Conservation (phyloP, 306 rosid genomes). For the Arachis stenosperma region DNA sequence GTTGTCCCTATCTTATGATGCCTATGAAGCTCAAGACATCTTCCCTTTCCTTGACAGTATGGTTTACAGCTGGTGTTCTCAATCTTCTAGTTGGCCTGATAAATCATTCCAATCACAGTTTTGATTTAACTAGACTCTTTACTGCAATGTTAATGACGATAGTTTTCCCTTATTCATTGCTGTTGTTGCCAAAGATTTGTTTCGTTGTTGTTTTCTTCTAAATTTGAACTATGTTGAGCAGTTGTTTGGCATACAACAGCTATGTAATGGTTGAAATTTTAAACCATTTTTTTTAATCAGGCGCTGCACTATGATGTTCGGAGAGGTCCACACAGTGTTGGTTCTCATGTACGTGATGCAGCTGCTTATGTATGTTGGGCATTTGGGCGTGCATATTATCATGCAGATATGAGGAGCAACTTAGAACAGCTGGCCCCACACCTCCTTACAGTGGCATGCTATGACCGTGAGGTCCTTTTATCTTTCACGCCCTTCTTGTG, state of each 20-base stretch:
- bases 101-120: constrained; percentile 9
- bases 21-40: constrained; percentile 19
- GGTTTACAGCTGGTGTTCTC: constrained; percentile 6
- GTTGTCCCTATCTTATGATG: constrained; percentile 18
- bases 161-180: neutral
- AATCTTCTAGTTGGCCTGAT: constrained; percentile 16
- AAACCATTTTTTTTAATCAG: constrained; percentile 47
- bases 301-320: constrained; percentile 96
- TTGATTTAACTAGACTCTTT: constrained; percentile 15
- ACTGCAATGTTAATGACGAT: constrained; percentile 1
- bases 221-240: constrained; percentile 31
- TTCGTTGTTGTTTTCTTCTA: neutral
- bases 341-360: constrained; percentile 98
- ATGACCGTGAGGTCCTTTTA: constrained; percentile 86
- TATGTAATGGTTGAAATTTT: constrained; percentile 38
- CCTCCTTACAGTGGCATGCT: constrained; percentile 92
- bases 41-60: constrained; percentile 13
- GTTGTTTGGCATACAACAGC: constrained; percentile 34
- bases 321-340: constrained; percentile 98
- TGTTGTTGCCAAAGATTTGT: neutral
- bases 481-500: constrained; percentile 32
- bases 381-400: constrained; percentile 94
- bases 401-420: constrained; percentile 73
- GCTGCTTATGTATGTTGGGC: constrained; percentile 99
- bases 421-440: constrained; percentile 89